A percentile compares a stretch with the other conserved stretches of the same genome.
phyloP scores from a whole-genome alignment of 139 green algal genomes.

The Closterium sp. region DNA sequence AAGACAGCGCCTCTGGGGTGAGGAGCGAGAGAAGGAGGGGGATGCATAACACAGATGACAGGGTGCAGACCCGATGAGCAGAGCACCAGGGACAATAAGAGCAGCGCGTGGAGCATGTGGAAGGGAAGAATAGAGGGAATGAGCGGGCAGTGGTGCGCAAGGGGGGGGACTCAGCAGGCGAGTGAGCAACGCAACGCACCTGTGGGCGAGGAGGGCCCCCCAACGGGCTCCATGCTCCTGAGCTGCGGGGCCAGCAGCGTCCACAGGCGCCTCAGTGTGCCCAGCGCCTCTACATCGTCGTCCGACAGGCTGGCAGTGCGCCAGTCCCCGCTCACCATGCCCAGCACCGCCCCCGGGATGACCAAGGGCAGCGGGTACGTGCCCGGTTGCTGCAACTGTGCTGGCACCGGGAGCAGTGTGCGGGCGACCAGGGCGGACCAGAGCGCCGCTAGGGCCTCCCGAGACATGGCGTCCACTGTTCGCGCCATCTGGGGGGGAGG shows the following conservation, averaged over 20 bases:
- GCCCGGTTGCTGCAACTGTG: background rate
- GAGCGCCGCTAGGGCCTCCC: constrained; percentile 30
- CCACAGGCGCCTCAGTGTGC: constrained; percentile 32
- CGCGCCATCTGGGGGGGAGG: constrained; percentile 21
- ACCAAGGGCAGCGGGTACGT: constrained; percentile 14
- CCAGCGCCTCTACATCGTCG: constrained; percentile 35
- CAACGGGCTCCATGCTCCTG: background rate
- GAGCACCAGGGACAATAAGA: no score
- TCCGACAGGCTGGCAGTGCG: constrained; percentile 28
- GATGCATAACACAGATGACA: no score
- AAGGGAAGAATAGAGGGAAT: no score
- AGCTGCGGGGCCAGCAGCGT: constrained; percentile 36
- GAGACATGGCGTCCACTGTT: constrained; percentile 36
- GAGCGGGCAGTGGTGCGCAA: no score
- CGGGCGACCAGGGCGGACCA: constrained; percentile 22
- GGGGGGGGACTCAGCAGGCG: no score
- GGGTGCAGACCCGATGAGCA: no score
- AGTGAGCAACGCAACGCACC: background rate
- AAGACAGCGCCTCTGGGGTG: background rate
- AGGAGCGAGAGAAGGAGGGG: background rate
- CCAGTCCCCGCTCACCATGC: background rate
- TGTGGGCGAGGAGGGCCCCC: background rate
- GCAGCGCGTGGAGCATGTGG: no score
- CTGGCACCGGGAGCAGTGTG: constrained; percentile 10
- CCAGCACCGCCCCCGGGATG: background rate